phyloP scores from a whole-genome alignment of 164 flowering plant genomes.

The Vitis amurensis region DNA sequence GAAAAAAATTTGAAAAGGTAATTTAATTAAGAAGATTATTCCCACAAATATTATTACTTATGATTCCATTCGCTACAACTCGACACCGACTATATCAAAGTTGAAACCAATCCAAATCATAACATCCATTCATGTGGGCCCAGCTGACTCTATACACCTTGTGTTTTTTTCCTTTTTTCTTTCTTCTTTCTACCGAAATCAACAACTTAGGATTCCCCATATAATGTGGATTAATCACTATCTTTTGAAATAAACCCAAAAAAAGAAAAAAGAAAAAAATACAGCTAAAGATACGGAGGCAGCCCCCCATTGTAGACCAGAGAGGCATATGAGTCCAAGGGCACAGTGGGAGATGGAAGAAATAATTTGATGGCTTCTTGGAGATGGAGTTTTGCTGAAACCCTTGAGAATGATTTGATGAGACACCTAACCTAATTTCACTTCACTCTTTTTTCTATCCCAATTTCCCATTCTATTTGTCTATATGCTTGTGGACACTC shows the following conservation, averaged over 20 bases:
- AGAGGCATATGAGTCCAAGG: slow-evolving; percentile 7
- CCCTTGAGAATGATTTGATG: slow-evolving; percentile 17
- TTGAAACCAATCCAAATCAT: too few species aligned
- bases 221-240: too few species aligned
- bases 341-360: background rate
- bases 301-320: slow-evolving; percentile 1
- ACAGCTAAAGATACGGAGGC: too few species aligned
- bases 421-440: slow-evolving; percentile 26
- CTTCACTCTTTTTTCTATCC: slow-evolving; percentile 11
- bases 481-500: slow-evolving; percentile 22
- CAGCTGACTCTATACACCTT: too few species aligned
- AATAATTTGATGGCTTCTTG: slow-evolving; percentile 30
- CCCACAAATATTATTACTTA: too few species aligned
- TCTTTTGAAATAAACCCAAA: too few species aligned
- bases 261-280: too few species aligned
- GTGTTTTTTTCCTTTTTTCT: background rate
- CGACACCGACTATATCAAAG: too few species aligned
- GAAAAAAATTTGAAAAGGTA: too few species aligned
- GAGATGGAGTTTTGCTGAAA: slow-evolving; percentile 41
- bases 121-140: too few species aligned
- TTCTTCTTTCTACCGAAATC: background rate
- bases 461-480: slow-evolving; percentile 33
- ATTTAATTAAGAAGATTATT: too few species aligned
- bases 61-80: too few species aligned
- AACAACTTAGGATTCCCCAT: slow-evolving; percentile 18